These are phyloP conservation scores for Coccomyxa sp. DNA, from an alignment of 139 green algal species.

Conservation along the genomic window DNA sequence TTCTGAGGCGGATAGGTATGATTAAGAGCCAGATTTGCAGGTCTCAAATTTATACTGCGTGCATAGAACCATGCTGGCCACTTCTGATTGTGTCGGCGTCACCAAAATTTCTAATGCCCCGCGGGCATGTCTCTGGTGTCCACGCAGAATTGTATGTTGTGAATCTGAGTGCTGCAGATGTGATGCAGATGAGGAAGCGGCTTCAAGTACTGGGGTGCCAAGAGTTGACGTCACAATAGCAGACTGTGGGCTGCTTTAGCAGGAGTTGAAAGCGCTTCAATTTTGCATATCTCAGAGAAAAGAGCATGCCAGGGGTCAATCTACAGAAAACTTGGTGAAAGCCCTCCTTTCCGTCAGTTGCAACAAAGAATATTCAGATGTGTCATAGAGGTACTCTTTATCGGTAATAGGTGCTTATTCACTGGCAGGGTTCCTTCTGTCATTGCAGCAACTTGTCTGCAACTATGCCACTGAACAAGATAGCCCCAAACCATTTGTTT, in stretches of 20 bases:
- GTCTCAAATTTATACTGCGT: too few species aligned
- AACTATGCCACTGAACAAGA: constrained; percentile 78
- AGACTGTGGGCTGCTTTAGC: constrained; percentile 38
- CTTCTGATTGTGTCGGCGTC: too few species aligned
- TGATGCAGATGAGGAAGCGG: constrained; percentile 45
- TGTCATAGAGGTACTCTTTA: too few species aligned
- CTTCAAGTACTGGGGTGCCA: constrained; percentile 36
- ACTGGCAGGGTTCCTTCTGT: neutral
- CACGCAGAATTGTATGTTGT: neutral
- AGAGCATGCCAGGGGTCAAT: too few species aligned
- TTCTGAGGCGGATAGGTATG: constrained; percentile 68
- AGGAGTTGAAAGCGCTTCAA: neutral
- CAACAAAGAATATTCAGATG: too few species aligned
- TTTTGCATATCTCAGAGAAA: too few species aligned
- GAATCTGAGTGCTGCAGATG: neutral
- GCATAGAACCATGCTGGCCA: too few species aligned
- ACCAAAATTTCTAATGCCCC: neutral
- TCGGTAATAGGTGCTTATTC: too few species aligned
- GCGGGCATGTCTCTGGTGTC: neutral
- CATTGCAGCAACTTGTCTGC: constrained; percentile 47
- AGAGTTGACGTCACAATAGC: constrained; percentile 41
- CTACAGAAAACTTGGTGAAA: too few species aligned
- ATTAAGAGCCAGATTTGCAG: neutral
- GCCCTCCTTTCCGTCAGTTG: too few species aligned
- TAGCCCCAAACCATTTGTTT: constrained; percentile 77